These are phyloP conservation scores for Eucalyptus curtisii DNA, from an alignment of 345 rosid species.

Conservation along the genomic window DNA sequence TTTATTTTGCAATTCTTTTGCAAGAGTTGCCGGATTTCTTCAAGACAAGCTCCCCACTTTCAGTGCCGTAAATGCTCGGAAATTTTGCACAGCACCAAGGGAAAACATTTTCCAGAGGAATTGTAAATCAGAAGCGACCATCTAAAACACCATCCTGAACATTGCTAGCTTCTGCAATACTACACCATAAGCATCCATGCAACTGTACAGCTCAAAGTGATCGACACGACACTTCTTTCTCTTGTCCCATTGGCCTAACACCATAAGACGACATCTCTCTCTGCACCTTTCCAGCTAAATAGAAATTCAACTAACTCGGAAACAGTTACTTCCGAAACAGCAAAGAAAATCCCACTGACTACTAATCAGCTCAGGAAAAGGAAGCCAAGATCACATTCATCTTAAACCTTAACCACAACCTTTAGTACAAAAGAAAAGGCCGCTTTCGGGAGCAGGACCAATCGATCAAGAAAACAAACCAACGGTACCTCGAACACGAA, in stretches of 20 bases:
- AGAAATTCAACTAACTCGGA: background rate
- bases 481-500: conserved; percentile 62
- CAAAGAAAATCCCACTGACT: background rate
- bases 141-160: background rate
- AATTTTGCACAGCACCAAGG: background rate
- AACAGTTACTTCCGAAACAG: background rate
- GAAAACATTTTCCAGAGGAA: background rate
- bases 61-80: background rate
- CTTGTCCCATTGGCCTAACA: background rate
- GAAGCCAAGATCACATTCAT: background rate
- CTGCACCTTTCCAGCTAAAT: background rate
- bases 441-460: background rate
- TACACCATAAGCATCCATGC: background rate
- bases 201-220: background rate
- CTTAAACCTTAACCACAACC: background rate
- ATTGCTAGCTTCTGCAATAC: background rate
- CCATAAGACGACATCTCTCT: background rate
- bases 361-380: background rate
- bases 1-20: background rate
- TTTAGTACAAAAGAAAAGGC: background rate
- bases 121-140: background rate
- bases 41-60: background rate
- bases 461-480: background rate
- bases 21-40: background rate
- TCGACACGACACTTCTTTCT: background rate